A percentile compares a stretch with the other conserved stretches of the same genome.
Conservation (phyloP, 495 filamentous ascomycete genomes). For the Hypoxylon subgilvum region DNA sequence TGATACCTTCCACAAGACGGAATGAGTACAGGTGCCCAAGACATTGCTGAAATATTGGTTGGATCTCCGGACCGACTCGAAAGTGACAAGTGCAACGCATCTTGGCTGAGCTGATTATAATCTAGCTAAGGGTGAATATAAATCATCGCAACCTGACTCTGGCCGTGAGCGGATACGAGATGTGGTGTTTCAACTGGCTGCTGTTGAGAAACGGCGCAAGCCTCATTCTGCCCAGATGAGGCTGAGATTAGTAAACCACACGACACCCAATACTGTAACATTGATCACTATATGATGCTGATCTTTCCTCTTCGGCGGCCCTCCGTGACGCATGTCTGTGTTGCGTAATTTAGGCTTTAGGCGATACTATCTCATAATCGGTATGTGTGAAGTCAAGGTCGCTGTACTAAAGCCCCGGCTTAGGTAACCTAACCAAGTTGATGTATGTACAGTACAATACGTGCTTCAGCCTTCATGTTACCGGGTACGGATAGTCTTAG, state of each 20-base stretch:
- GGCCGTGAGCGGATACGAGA: slow-evolving; percentile 19
- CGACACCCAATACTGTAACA: slow-evolving; percentile 36
- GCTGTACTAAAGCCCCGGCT: not conserved
- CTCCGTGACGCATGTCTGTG: slow-evolving; percentile 6
- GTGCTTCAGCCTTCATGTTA: too few relatives aligned
- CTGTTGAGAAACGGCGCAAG: slow-evolving; percentile 25
- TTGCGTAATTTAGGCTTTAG: slow-evolving; percentile 32
- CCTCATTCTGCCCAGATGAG: slow-evolving; percentile 33
- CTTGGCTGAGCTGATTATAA: not conserved
- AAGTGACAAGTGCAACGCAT: slow-evolving; percentile 9
- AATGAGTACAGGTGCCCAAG: slow-evolving; percentile 12
- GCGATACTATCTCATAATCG: slow-evolving; percentile 2
- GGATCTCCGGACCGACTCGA: not conserved
- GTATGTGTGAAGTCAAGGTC: slow-evolving; percentile 11
- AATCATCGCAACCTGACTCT: slow-evolving; percentile 28
- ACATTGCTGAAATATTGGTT: slow-evolving; percentile 10
- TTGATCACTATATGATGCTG: slow-evolving; percentile 28
- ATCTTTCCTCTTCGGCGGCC: slow-evolving; percentile 26
- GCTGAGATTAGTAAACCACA: slow-evolving; percentile 32
- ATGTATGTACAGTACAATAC: too few relatives aligned
- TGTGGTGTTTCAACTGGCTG: slow-evolving; percentile 25
- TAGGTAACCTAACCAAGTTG: slow-evolving; percentile 17
- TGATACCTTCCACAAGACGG: not conserved
- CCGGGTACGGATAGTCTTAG: slow-evolving; percentile 1
- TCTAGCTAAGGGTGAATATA: slow-evolving; percentile 3